Percentiles rank a stretch among this genome's conserved stretches.
These are phyloP conservation scores for Setaria italica DNA, from an alignment of 202 grass and related monocot genomes.

Conservation along the genomic window DNA sequence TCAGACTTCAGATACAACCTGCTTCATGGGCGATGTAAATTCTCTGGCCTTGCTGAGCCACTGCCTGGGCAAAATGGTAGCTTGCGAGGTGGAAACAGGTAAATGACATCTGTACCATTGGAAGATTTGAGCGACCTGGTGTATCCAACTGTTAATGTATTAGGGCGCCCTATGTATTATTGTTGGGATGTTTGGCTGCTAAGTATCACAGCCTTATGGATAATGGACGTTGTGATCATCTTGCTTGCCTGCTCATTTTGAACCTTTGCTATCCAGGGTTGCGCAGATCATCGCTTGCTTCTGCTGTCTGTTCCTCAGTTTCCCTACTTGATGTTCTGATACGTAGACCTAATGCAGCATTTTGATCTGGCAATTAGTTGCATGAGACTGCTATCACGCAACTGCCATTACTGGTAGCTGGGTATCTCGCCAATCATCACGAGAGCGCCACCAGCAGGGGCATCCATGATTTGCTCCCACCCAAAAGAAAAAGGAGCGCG, in stretches of 20 bases:
- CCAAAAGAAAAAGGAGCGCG: neutral
- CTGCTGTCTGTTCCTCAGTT: neutral
- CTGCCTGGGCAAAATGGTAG: slow-evolving; percentile 32
- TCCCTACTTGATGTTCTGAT: neutral
- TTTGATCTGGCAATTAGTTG: neutral
- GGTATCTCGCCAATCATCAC: neutral
- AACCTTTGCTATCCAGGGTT: neutral
- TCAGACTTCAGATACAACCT: slow-evolving; percentile 7
- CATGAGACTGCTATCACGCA: neutral
- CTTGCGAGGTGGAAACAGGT: slow-evolving; percentile 30
- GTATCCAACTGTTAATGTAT: slow-evolving; percentile 39
- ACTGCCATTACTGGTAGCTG: neutral
- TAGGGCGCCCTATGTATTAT: slow-evolving; percentile 39
- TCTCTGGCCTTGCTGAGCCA: slow-evolving; percentile 5
- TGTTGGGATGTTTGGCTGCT: slow-evolving; percentile 49
- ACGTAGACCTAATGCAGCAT: neutral
- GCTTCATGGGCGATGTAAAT: slow-evolving; percentile 48
- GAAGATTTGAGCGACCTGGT: slow-evolving; percentile 35
- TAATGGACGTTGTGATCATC: slow-evolving; percentile 21
- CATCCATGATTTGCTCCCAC: neutral
- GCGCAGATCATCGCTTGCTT: neutral
- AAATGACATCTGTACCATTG: slow-evolving; percentile 14
- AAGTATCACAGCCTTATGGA: slow-evolving; percentile 40
- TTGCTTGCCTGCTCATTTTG: neutral
- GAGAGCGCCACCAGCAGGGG: neutral